These are phyloP conservation scores for Allium sativum DNA, from an alignment of 106 monocot species.

Conservation along the genomic window DNA sequence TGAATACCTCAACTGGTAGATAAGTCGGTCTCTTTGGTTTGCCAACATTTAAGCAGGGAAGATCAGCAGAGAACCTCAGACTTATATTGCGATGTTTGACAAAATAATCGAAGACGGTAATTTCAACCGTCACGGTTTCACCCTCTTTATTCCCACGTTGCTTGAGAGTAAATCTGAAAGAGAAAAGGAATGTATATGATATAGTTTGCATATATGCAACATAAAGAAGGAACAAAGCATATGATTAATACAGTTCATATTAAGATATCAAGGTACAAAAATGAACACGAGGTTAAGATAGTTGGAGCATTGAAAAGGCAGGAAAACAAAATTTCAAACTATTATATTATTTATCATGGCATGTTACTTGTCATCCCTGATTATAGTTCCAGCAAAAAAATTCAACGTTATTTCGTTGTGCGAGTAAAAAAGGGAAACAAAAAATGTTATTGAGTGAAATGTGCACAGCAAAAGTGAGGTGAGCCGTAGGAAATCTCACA, in stretches of 20 bases:
- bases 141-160: slow-evolving; percentile 30
- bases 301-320: too few relatives aligned
- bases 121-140: slow-evolving; percentile 20
- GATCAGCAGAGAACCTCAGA: slow-evolving; percentile 36
- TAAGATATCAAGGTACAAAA: too few relatives aligned
- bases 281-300: too few relatives aligned
- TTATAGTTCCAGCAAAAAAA: too few relatives aligned
- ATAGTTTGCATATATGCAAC: too few relatives aligned
- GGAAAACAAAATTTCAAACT: too few relatives aligned
- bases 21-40: slow-evolving; percentile 87
- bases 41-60: slow-evolving; percentile 92
- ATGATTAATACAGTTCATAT: too few relatives aligned
- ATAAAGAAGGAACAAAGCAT: too few relatives aligned
- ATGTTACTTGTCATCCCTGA: too few relatives aligned
- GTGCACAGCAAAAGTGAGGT: background rate
- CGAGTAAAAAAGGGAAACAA: background rate
- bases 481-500: slow-evolving; percentile 14
- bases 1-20: slow-evolving; percentile 69
- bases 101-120: slow-evolving; percentile 86
- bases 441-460: background rate
- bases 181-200: background rate
- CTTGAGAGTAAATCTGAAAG: slow-evolving; percentile 56
- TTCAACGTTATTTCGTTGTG: too few relatives aligned
- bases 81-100: slow-evolving; percentile 26
- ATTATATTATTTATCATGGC: too few relatives aligned